phyloP scores from a whole-genome alignment of 2,329 filamentous ascomycete species.

The Emmonsiellopsis sp. region DNA sequence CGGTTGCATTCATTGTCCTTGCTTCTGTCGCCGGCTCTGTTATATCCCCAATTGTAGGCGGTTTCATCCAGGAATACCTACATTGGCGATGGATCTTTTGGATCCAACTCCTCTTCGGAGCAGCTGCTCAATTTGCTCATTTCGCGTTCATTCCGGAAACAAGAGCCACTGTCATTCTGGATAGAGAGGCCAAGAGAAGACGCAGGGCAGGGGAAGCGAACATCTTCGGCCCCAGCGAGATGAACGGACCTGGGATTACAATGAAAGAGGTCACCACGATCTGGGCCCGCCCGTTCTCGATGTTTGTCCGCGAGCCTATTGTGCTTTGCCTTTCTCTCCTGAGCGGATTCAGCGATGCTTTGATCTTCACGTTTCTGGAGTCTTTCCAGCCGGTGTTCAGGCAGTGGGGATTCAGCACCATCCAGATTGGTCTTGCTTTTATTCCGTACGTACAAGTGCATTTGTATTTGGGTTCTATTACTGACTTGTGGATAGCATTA shows the following conservation, averaged over 20 bases:
- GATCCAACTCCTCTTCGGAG: conserved; percentile 51
- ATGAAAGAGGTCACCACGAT: conserved; percentile 46
- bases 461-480: not conserved
- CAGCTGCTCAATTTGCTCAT: conserved; percentile 42
- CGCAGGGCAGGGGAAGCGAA: conserved; percentile 48
- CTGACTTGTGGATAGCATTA: conserved; percentile 23
- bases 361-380: conserved; percentile 59
- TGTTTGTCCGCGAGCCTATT: conserved; percentile 57
- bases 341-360: conserved; percentile 54
- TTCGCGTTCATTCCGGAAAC: conserved; percentile 47
- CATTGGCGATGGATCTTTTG: conserved; percentile 55
- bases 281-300: conserved; percentile 52
- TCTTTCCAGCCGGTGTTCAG: conserved; percentile 51
- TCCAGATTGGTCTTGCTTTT: conserved; percentile 43
- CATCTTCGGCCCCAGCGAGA: conserved; percentile 64
- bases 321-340: conserved; percentile 52
- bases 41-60: conserved; percentile 41
- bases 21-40: conserved; percentile 46
- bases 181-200: conserved; percentile 47
- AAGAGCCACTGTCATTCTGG: conserved; percentile 47
- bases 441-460: conserved; percentile 33
- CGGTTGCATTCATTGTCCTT: conserved; percentile 51
- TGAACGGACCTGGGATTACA: conserved; percentile 48
- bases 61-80: conserved; percentile 40
- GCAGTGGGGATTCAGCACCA: conserved; percentile 48